These are phyloP conservation scores for Xylariaceae sp. DNA, from an alignment of 2,329 filamentous ascomycete species.

Conservation along the genomic window DNA sequence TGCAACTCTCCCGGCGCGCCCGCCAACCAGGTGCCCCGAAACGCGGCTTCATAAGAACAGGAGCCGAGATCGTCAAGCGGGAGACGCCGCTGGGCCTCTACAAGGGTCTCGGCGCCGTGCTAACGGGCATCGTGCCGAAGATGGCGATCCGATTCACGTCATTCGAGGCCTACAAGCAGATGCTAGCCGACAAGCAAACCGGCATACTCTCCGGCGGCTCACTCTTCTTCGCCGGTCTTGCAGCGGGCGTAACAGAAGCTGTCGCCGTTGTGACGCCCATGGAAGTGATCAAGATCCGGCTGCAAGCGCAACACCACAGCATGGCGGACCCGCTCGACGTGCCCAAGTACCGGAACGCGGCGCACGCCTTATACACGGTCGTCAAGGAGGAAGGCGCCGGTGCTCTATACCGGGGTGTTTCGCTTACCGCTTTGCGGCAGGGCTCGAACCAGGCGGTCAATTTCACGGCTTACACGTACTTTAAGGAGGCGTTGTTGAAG, in stretches of 20 bases:
- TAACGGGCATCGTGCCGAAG: slow-evolving; percentile 96
- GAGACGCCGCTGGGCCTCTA: slow-evolving; percentile 93
- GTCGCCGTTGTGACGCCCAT: slow-evolving; percentile 96
- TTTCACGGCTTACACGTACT: slow-evolving; percentile 95
- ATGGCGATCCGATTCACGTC: slow-evolving; percentile 99
- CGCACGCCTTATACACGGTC: slow-evolving; percentile 78
- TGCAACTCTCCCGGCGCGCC: slow-evolving; percentile 91
- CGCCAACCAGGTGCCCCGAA: slow-evolving; percentile 77
- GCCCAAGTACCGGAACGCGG: slow-evolving; percentile 95
- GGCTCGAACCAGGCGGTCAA: slow-evolving; percentile 98
- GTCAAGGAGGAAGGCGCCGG: slow-evolving; percentile 85
- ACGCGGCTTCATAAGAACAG: slow-evolving; percentile 84
- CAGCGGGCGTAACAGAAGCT: slow-evolving; percentile 92
- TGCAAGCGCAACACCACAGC: slow-evolving; percentile 96
- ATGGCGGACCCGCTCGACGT: slow-evolving; percentile 96
- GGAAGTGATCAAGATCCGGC: slow-evolving; percentile 98
- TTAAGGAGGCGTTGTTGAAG: slow-evolving; percentile 73
- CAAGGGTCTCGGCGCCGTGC: slow-evolving; percentile 94
- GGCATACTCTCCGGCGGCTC: slow-evolving; percentile 65
- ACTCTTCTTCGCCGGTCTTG: slow-evolving; percentile 72
- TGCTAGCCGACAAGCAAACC: slow-evolving; percentile 65
- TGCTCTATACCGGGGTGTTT: slow-evolving; percentile 88
- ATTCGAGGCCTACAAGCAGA: slow-evolving; percentile 91
- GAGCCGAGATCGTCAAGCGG: slow-evolving; percentile 77
- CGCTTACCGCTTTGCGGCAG: slow-evolving; percentile 87